These are phyloP conservation scores for Plasmodium coatneyi DNA, from an alignment of 169 alveolate species.

Conservation along the genomic window DNA sequence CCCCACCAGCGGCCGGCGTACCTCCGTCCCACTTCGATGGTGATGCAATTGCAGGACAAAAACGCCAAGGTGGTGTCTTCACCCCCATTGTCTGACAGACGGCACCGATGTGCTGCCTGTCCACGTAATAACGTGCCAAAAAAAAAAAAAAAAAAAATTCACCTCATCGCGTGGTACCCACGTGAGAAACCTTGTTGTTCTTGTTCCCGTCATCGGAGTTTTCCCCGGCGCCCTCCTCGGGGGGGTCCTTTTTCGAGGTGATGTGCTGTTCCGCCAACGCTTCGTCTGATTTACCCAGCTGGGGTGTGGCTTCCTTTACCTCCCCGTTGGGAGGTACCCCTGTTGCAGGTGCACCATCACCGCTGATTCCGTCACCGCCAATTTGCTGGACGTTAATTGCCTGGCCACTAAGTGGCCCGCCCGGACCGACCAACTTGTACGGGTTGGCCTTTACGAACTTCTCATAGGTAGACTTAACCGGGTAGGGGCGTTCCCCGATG, in stretches of 20 bases:
- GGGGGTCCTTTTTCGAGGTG: not conserved
- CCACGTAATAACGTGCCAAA: not conserved
- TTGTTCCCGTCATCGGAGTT: not conserved
- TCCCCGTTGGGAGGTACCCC: not conserved
- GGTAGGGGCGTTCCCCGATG: slow-evolving; percentile 88
- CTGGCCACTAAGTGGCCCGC: not conserved
- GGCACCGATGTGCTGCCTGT: too few relatives aligned
- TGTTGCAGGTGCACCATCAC: not conserved
- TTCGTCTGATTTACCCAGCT: not conserved
- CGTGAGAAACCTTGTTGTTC: not conserved
- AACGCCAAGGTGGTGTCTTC: not conserved
- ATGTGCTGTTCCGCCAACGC: not conserved
- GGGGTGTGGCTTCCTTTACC: not conserved
- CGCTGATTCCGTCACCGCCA: not conserved
- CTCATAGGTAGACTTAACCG: slow-evolving; percentile 78
- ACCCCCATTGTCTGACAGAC: not conserved
- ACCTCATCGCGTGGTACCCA: not conserved
- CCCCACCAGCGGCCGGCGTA: too few relatives aligned
- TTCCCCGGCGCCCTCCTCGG: not conserved
- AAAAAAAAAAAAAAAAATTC: not conserved
- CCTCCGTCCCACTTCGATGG: not conserved
- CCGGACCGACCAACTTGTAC: not conserved
- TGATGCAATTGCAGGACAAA: not conserved
- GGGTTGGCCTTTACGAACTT: slow-evolving; percentile 79
- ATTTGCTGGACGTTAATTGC: not conserved